These are phyloP conservation scores for Eutrema japonicum DNA, from an alignment of 345 rosid species.

Conservation along the genomic window DNA sequence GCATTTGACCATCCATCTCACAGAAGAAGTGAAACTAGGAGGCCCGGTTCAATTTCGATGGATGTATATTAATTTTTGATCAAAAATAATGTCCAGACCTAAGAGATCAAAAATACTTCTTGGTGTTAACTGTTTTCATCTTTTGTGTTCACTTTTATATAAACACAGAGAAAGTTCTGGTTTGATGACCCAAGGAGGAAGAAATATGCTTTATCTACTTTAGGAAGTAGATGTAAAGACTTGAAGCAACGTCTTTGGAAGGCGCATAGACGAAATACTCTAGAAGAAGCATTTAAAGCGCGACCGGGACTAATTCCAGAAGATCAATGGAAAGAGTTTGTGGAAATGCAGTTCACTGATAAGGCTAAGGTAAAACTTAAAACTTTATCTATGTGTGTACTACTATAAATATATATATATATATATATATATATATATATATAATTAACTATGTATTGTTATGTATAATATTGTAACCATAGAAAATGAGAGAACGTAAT, in stretches of 20 bases:
- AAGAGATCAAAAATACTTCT: too few relatives aligned
- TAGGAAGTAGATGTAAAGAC: not conserved
- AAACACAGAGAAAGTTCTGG: not conserved
- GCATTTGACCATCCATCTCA: not conserved
- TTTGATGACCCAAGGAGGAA: not conserved
- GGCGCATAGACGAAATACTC: not conserved
- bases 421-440: too few relatives aligned
- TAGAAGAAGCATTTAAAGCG: not conserved
- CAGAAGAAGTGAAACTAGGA: too few relatives aligned
- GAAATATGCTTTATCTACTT: not conserved
- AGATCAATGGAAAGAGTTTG: constrained; percentile 40
- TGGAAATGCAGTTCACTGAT: not conserved
- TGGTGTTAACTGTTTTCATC: not conserved
- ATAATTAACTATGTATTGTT: too few relatives aligned
- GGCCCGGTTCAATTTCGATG: not conserved
- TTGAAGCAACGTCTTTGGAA: not conserved
- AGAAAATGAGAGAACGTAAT: too few relatives aligned
- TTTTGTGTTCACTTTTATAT: not conserved
- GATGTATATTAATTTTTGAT: not conserved
- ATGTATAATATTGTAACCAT: too few relatives aligned
- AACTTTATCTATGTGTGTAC: too few relatives aligned
- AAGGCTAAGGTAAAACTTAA: not conserved
- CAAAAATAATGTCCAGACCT: too few relatives aligned
- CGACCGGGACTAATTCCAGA: constrained; percentile 42
- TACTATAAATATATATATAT: too few relatives aligned